Conservation (phyloP, 495 filamentous ascomycete genomes). For the Opeltia flavorubescens region DNA sequence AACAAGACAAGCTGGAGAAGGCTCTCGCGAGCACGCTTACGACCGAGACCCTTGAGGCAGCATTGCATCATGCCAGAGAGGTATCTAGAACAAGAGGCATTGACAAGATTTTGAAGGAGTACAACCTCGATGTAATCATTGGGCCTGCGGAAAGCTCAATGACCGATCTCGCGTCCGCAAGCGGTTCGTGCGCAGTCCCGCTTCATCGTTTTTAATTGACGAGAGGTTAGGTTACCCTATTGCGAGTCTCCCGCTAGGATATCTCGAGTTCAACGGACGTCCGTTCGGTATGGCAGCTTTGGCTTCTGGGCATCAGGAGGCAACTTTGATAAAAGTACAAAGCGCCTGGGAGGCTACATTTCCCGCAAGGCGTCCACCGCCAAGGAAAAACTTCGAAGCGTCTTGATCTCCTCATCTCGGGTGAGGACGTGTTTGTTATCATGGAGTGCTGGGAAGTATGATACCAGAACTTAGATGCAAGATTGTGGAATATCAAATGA, state of each 20-base stretch:
- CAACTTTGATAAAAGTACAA: slow-evolving; percentile 20
- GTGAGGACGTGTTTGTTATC: too few relatives aligned
- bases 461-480: too few relatives aligned
- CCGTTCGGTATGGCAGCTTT: slow-evolving; percentile 22
- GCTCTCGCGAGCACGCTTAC: slow-evolving; percentile 10
- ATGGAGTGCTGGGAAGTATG: too few relatives aligned
- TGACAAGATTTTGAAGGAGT: slow-evolving; percentile 11
- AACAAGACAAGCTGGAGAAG: slow-evolving; percentile 16
- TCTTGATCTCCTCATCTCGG: too few relatives aligned
- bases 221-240: slow-evolving; percentile 25
- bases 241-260: slow-evolving; percentile 20
- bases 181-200: slow-evolving; percentile 11
- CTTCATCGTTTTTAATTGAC: slow-evolving; percentile 3
- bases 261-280: slow-evolving; percentile 21
- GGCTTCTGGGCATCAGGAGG: slow-evolving; percentile 15
- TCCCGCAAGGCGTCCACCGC: not conserved
- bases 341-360: slow-evolving; percentile 11
- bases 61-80: slow-evolving; percentile 7
- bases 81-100: slow-evolving; percentile 7
- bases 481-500: too few relatives aligned
- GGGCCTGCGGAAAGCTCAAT: slow-evolving; percentile 20
- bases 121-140: slow-evolving; percentile 18
- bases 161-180: slow-evolving; percentile 19
- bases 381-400: too few relatives aligned
- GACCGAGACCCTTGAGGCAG: slow-evolving; percentile 8